Percentiles rank a stretch among this genome's conserved stretches.
These are phyloP conservation scores for Ampelomyces quisqualis DNA, from an alignment of 2,329 filamentous ascomycete species.

Conservation along the genomic window DNA sequence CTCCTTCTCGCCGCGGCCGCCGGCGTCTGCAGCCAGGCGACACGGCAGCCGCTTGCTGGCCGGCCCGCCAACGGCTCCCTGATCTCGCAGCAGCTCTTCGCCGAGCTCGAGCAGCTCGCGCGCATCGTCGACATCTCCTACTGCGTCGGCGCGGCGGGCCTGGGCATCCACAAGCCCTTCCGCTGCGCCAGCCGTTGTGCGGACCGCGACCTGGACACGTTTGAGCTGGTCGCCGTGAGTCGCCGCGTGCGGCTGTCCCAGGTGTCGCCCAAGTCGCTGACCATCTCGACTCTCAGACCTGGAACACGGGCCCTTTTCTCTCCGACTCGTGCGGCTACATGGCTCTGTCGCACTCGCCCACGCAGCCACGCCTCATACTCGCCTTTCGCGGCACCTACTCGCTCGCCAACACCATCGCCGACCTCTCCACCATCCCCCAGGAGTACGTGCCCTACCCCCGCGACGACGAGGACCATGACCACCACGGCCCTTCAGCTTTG, in stretches of 20 bases:
- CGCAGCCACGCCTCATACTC: slow-evolving; percentile 68
- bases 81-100: slow-evolving; percentile 68
- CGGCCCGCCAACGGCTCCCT: slow-evolving; percentile 23
- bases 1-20: slow-evolving; percentile 16
- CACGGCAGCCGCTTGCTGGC: slow-evolving; percentile 34
- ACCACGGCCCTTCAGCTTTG: slow-evolving; percentile 38
- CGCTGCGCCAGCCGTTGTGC: slow-evolving; percentile 78
- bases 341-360: slow-evolving; percentile 72
- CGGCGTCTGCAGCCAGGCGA: slow-evolving; percentile 10
- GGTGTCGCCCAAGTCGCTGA: slow-evolving; percentile 9
- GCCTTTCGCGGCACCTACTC: slow-evolving; percentile 96
- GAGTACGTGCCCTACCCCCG: slow-evolving; percentile 85
- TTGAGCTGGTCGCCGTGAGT: slow-evolving; percentile 71
- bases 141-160: slow-evolving; percentile 81
- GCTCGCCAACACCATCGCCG: slow-evolving; percentile 84
- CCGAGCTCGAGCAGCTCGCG: slow-evolving; percentile 81
- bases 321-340: slow-evolving; percentile 94
- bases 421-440: slow-evolving; percentile 86
- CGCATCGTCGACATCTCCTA: slow-evolving; percentile 92
- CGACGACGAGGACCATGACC: slow-evolving; percentile 46
- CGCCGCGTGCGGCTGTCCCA: slow-evolving; percentile 6
- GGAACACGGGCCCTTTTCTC: slow-evolving; percentile 84
- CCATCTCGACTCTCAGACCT: slow-evolving; percentile 62
- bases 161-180: slow-evolving; percentile 83
- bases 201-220: slow-evolving; percentile 75